A percentile compares a stretch with the other conserved stretches of the same genome.
phyloP scores from a whole-genome alignment of 2,329 filamentous ascomycete species.

The Fonsecaea monophora region DNA sequence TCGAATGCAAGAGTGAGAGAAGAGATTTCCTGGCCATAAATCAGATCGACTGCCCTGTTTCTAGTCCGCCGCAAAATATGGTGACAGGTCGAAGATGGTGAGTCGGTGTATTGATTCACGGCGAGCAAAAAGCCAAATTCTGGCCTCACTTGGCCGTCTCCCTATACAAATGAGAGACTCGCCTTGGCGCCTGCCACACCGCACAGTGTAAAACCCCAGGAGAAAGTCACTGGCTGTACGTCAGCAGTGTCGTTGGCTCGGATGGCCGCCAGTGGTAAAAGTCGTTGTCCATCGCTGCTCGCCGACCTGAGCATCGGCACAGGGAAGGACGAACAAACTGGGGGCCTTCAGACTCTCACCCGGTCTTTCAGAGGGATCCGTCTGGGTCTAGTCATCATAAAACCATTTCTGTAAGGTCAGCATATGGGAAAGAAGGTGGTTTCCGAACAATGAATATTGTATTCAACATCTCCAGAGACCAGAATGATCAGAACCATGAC shows the following conservation, averaged over 20 bases:
- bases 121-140: not conserved
- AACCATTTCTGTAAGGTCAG: not conserved
- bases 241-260: not conserved
- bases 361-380: not conserved
- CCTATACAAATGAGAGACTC: not conserved
- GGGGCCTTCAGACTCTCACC: not conserved
- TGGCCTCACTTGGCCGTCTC: conserved; percentile 19
- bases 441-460: conserved; percentile 2
- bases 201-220: no score
- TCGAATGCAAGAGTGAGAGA: conserved; percentile 24
- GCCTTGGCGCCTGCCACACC: conserved; percentile 1
- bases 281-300: not conserved
- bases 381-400: conserved; percentile 1
- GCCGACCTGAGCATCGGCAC: not conserved
- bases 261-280: not conserved
- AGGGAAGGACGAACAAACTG: not conserved
- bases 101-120: not conserved
- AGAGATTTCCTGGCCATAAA: not conserved
- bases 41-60: not conserved
- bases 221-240: not conserved
- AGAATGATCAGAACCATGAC: conserved; percentile 14
- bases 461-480: conserved; percentile 3
- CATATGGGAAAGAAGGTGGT: not conserved
- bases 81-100: conserved; percentile 16
- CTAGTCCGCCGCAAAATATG: conserved; percentile 15